These are phyloP conservation scores for Paramyrothecium roridum DNA, from an alignment of 2,329 filamentous ascomycete genomes.

Conservation along the genomic window DNA sequence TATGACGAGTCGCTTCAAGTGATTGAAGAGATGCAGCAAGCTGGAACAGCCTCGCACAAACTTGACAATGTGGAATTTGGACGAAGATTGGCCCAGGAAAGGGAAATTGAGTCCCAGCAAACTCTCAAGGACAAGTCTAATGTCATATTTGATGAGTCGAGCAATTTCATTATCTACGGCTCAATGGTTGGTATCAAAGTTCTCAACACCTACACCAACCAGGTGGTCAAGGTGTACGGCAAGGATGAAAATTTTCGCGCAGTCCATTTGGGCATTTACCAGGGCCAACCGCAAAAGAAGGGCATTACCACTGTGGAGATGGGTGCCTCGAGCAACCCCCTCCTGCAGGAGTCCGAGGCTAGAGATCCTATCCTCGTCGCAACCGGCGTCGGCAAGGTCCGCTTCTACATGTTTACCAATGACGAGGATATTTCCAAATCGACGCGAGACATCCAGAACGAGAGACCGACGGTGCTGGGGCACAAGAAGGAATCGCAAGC, in stretches of 20 bases:
- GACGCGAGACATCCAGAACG: slow-evolving; percentile 88
- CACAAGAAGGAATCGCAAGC: slow-evolving; percentile 48
- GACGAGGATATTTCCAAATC: slow-evolving; percentile 80
- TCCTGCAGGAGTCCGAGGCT: slow-evolving; percentile 86
- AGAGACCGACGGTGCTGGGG: slow-evolving; percentile 72
- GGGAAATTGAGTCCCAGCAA: slow-evolving; percentile 70
- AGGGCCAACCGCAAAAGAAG: slow-evolving; percentile 94
- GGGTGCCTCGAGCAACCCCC: slow-evolving; percentile 91
- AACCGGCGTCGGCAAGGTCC: slow-evolving; percentile 80
- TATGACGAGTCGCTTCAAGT: slow-evolving; percentile 94
- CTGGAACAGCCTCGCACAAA: slow-evolving; percentile 76
- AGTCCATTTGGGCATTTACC: slow-evolving; percentile 82
- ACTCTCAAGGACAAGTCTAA: slow-evolving; percentile 69
- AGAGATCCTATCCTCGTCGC: slow-evolving; percentile 85
- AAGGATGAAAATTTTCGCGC: slow-evolving; percentile 85
- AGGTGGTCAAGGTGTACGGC: slow-evolving; percentile 85
- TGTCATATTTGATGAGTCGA: slow-evolving; percentile 92
- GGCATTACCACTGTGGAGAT: slow-evolving; percentile 91
- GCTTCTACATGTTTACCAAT: slow-evolving; percentile 98
- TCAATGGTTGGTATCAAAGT: slow-evolving; percentile 92
- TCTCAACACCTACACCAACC: slow-evolving; percentile 92
- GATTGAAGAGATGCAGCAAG: slow-evolving; percentile 92
- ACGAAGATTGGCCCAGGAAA: slow-evolving; percentile 78
- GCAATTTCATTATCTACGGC: slow-evolving; percentile 91
- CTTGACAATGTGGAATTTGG: slow-evolving; percentile 92